Percentiles rank a stretch among this genome's conserved stretches.
These are phyloP conservation scores for Delphinella strobiligena DNA, from an alignment of 2,329 filamentous ascomycete genomes.

Conservation along the genomic window DNA sequence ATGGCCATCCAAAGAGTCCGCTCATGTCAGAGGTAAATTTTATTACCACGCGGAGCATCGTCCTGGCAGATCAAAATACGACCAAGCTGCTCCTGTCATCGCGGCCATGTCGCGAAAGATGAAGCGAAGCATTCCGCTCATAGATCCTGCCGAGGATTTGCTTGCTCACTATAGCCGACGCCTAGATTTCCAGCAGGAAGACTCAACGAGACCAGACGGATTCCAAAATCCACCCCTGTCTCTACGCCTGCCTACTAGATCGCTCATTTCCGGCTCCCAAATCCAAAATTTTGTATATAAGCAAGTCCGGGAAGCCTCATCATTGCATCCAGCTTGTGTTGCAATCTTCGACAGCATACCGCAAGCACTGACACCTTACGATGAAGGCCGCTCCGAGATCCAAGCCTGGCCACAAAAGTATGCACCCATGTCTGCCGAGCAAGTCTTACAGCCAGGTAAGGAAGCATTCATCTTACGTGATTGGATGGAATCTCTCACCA, in stretches of 20 bases:
- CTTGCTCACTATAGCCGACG: neutral
- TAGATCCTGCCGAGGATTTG: slow-evolving; percentile 15
- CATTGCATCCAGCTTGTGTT: slow-evolving; percentile 46
- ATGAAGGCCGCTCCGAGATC: slow-evolving; percentile 62
- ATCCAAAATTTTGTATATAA: slow-evolving; percentile 16
- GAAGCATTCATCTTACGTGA: slow-evolving; percentile 62
- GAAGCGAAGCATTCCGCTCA: slow-evolving; percentile 22
- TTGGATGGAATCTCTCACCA: slow-evolving; percentile 67
- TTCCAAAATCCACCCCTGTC: slow-evolving; percentile 8
- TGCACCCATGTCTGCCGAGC: slow-evolving; percentile 52
- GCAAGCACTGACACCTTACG: slow-evolving; percentile 62
- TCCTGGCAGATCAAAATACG: neutral
- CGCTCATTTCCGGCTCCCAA: slow-evolving; percentile 22
- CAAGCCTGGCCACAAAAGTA: slow-evolving; percentile 76
- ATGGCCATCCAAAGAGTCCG: slow-evolving; percentile 58
- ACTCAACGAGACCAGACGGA: slow-evolving; percentile 6
- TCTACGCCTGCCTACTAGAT: slow-evolving; percentile 18
- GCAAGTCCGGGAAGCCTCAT: slow-evolving; percentile 6
- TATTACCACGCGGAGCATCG: neutral
- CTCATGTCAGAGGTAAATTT: slow-evolving; percentile 47
- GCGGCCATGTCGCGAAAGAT: slow-evolving; percentile 23
- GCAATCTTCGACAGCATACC: slow-evolving; percentile 49
- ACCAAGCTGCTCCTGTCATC: neutral
- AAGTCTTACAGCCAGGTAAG: slow-evolving; percentile 63
- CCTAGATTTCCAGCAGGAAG: slow-evolving; percentile 17